Evolutionary conservation across 2,329 filamentous ascomycete genomes (phyloP).

Genomic region (Talaromyces islandicus): DNA sequence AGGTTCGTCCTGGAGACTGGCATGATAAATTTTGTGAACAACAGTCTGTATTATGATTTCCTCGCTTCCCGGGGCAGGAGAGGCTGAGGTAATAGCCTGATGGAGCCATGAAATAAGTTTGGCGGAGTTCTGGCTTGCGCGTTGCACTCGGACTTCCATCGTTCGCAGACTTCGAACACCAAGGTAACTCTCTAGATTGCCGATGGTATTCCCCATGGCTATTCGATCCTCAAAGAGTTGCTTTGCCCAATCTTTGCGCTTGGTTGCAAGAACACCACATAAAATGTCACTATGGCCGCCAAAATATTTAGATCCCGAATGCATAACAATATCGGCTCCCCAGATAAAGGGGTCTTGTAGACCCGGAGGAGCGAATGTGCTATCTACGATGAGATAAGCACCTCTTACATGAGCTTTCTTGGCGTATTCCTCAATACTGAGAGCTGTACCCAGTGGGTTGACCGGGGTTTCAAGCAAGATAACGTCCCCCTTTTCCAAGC

Average conservation of each 20-base stretch:
- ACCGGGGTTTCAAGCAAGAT: neutral
- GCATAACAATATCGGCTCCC: conserved; percentile 84
- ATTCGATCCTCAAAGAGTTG: neutral
- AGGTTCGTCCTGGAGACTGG: neutral
- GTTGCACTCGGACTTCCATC: neutral
- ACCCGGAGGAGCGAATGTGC: conserved; percentile 72
- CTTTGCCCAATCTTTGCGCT: neutral
- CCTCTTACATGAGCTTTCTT: neutral
- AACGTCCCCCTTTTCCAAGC: neutral
- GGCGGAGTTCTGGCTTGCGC: neutral
- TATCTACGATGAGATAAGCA: neutral
- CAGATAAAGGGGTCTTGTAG: conserved; percentile 76
- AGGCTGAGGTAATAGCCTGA: neutral
- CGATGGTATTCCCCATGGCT: neutral
- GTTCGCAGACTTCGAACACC: neutral
- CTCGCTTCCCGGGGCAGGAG: neutral
- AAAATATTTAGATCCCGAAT: conserved; percentile 94
- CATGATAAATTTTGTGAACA: neutral
- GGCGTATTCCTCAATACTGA: neutral
- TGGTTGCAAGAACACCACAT: neutral
- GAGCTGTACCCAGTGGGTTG: neutral
- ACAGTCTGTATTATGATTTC: neutral
- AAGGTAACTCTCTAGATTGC: neutral
- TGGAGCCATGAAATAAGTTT: neutral
- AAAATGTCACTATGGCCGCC: conserved; percentile 93